Conservation (phyloP, 345 rosid genomes). For the Turnera subulata region DNA sequence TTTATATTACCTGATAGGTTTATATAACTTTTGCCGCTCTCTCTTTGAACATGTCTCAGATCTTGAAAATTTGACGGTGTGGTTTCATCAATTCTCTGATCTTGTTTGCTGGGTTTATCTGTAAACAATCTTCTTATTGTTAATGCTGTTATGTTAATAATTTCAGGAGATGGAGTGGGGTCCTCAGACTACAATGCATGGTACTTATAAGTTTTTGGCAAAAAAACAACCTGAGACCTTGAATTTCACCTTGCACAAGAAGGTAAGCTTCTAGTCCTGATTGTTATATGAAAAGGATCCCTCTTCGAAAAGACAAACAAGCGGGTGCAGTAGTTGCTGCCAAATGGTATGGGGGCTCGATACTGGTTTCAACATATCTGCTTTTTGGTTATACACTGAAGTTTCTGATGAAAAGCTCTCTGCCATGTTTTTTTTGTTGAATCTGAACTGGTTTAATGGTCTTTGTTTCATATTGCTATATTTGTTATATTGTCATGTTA, state of each 20-base stretch:
- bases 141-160: constrained; percentile 4
- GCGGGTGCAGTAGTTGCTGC: no score
- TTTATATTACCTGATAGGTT: no score
- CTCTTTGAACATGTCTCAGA: constrained; percentile 81
- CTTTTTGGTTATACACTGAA: background rate
- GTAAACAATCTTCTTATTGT: constrained; percentile 6
- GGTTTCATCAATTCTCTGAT: constrained; percentile 11
- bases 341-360: no score
- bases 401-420: constrained; percentile 15
- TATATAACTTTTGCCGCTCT: no score
- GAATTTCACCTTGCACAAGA: no score
- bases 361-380: background rate
- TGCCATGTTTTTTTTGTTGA: constrained; percentile 76
- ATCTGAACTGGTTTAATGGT: constrained; percentile 9
- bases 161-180: constrained; percentile 88
- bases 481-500: constrained; percentile 1
- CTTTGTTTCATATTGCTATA: background rate
- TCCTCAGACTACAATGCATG: constrained; percentile 73
- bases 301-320: no score
- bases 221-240: constrained; percentile 80
- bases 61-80: constrained; percentile 78
- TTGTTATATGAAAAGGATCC: no score
- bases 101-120: background rate
- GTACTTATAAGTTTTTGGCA: constrained; percentile 77
- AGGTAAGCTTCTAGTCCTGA: no score